Conservation (phyloP, 371 early-diverging fungal genomes). For the Syncephalastrum monosporum region DNA sequence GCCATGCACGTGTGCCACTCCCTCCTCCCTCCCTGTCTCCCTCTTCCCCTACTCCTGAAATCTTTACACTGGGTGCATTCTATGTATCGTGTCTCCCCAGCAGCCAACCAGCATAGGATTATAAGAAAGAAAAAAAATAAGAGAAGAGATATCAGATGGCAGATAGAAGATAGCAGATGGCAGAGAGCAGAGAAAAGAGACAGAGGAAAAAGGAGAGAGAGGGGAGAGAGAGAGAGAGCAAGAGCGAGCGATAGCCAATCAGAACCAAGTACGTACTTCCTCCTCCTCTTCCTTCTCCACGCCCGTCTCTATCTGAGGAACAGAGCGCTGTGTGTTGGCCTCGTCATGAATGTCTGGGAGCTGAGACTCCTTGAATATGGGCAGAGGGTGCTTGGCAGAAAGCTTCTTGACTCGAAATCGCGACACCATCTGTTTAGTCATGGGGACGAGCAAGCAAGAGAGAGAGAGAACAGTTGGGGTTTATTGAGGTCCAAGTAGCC, state of each 20-base stretch:
- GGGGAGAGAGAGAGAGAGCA: no score
- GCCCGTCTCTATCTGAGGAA: conserved; percentile 77
- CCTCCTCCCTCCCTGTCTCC: no score
- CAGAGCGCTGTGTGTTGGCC: conserved; percentile 62
- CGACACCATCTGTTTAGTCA: conserved; percentile 34
- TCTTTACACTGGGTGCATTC: no score
- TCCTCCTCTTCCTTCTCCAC: conserved; percentile 94
- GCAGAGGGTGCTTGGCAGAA: conserved; percentile 58
- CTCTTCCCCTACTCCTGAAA: no score
- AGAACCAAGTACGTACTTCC: conserved; percentile 42
- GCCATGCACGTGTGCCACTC: no score
- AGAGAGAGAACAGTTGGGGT: neutral
- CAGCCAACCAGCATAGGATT: no score
- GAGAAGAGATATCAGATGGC: conserved; percentile 13
- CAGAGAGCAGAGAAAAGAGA: no score
- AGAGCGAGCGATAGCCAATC: conserved; percentile 13
- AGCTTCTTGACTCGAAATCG: conserved; percentile 65
- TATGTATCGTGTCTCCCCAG: no score
- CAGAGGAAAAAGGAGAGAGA: no score
- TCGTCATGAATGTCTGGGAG: conserved; percentile 56
- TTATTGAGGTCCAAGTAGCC: no score
- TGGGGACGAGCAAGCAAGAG: conserved; percentile 7
- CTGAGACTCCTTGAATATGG: conserved; percentile 58
- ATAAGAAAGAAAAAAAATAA: neutral
- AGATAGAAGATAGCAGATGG: no score